Evolutionary conservation across 345 rosid species (phyloP).

Genomic region (Populus euphratica): DNA sequence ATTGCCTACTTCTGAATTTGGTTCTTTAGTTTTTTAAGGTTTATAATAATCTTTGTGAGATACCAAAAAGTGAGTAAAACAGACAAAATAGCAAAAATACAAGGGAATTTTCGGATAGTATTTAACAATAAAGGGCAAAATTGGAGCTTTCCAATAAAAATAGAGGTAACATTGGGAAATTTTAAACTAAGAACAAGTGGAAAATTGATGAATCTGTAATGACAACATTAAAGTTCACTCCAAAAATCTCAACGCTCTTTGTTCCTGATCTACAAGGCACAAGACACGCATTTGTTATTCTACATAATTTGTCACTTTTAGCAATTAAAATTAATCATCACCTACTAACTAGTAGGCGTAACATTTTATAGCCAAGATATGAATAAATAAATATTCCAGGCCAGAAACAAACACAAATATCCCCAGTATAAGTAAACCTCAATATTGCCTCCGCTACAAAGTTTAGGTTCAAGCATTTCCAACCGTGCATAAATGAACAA

Average conservation of each 20-base stretch:
- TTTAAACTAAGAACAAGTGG: too few species aligned
- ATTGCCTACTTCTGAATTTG: neutral
- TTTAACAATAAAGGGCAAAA: too few species aligned
- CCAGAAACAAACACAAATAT: neutral
- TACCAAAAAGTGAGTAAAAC: neutral
- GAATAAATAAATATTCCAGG: neutral
- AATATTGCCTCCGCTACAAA: neutral
- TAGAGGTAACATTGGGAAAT: too few species aligned
- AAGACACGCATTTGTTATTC: too few species aligned
- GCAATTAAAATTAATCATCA: neutral
- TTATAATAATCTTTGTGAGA: neutral
- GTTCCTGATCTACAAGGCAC: too few species aligned
- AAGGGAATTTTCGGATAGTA: too few species aligned
- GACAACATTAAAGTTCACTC: too few species aligned
- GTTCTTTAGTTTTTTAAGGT: neutral
- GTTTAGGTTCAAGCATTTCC: neutral
- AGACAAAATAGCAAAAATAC: too few species aligned
- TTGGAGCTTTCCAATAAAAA: too few species aligned
- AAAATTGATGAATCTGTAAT: too few species aligned
- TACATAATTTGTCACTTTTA: too few species aligned
- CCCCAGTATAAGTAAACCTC: neutral
- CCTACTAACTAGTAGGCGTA: neutral
- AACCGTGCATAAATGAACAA: neutral
- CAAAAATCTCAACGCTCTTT: too few species aligned
- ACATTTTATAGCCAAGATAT: neutral